Percentiles rank a stretch among this genome's conserved stretches.
Evolutionary conservation across 495 filamentous ascomycete genomes (phyloP).

Genomic region (Aeminium ludgeri): DNA sequence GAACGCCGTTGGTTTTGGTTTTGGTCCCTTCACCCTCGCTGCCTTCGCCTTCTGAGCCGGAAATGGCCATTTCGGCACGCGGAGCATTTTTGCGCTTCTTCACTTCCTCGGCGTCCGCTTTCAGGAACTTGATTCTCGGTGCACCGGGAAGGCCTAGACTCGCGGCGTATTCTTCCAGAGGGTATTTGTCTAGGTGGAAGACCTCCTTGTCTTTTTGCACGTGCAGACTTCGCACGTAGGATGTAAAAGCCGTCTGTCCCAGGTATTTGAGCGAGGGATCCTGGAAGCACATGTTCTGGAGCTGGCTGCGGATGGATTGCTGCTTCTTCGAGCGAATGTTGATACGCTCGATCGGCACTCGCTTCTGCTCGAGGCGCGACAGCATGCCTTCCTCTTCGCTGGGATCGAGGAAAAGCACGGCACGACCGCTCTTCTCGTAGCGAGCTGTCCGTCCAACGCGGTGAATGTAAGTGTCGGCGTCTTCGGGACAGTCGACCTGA

Average conservation of each 20-base stretch:
- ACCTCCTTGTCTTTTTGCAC: constrained; percentile 85
- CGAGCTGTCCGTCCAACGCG: constrained; percentile 86
- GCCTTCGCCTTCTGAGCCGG: constrained; percentile 32
- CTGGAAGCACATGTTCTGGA: constrained; percentile 90
- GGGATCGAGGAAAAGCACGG: constrained; percentile 82
- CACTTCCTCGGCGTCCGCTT: constrained; percentile 64
- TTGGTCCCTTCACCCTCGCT: constrained; percentile 26
- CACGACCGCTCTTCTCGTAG: constrained; percentile 74
- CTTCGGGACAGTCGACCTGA: constrained; percentile 86
- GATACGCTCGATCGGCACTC: constrained; percentile 68
- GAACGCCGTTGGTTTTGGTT: constrained; percentile 42
- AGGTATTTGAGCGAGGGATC: constrained; percentile 88
- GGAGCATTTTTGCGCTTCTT: constrained; percentile 55
- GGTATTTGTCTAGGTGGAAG: constrained; percentile 64
- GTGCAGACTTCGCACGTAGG: constrained; percentile 65
- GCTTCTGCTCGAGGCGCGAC: constrained; percentile 64
- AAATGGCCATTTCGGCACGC: constrained; percentile 36
- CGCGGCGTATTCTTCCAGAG: constrained; percentile 68
- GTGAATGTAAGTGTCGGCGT: constrained; percentile 94
- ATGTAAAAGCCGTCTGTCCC: constrained; percentile 87
- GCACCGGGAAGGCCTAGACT: constrained; percentile 80
- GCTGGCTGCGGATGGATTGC: constrained; percentile 59
- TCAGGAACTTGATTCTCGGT: constrained; percentile 79
- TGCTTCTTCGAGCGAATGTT: constrained; percentile 81
- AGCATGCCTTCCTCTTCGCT: constrained; percentile 81